Percentiles rank a stretch among this genome's conserved stretches.
These are phyloP conservation scores for Posidonia oceanica DNA, from an alignment of 116 monocot genomes.

Conservation along the genomic window DNA sequence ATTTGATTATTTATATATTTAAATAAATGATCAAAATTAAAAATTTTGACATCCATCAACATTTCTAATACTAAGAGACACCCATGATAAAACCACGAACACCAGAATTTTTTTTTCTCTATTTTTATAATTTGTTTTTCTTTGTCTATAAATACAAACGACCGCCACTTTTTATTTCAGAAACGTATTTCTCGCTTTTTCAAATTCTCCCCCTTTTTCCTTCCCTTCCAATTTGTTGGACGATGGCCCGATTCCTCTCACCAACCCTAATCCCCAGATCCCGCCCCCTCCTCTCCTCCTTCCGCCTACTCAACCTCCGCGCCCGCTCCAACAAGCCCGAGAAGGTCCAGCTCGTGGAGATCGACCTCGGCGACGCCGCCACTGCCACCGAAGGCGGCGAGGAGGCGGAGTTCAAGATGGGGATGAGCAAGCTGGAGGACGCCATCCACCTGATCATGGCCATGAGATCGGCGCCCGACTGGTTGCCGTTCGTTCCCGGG, in stretches of 20 bases:
- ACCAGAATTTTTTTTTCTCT: too few relatives aligned
- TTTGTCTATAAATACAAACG: too few relatives aligned
- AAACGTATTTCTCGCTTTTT: background rate
- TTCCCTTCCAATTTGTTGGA: background rate
- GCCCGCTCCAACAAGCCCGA: conserved; percentile 8
- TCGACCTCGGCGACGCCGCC: conserved; percentile 5
- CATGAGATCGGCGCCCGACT: conserved; percentile 23
- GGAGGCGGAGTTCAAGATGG: conserved; percentile 3
- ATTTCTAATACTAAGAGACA: too few relatives aligned
- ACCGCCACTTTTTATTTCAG: too few relatives aligned
- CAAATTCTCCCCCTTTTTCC: background rate
- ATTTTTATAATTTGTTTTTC: too few relatives aligned
- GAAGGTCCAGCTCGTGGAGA: conserved; percentile 4
- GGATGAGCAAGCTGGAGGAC: conserved; percentile 22
- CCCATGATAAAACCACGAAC: too few relatives aligned
- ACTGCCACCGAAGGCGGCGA: too few relatives aligned
- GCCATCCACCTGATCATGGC: conserved; percentile 27
- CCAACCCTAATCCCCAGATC: background rate
- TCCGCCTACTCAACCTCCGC: conserved; percentile 26
- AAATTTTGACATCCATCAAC: too few relatives aligned
- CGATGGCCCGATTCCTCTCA: conserved; percentile 29
- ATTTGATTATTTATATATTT: too few relatives aligned
- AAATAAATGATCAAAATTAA: too few relatives aligned
- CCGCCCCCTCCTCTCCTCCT: conserved; percentile 4
- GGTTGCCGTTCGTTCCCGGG: conserved; percentile 38